phyloP scores from a whole-genome alignment of 345 rosid genomes.

The Capsella bursapastoris region DNA sequence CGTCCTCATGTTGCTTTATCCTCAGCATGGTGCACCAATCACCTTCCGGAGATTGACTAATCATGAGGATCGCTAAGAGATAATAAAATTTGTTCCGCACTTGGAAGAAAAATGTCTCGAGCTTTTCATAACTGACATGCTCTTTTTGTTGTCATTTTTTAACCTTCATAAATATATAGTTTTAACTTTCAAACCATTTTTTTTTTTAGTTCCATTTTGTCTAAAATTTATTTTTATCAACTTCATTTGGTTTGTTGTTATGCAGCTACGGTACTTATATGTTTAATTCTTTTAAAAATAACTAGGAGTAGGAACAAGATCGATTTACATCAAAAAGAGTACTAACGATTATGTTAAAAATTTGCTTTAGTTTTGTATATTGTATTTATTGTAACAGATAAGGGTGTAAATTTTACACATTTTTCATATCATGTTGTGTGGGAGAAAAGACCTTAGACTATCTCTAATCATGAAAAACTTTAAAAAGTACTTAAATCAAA shows the following conservation, averaged over 20 bases:
- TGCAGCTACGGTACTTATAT: not conserved
- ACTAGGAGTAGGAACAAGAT: constrained; percentile 9
- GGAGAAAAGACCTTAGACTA: too few relatives aligned
- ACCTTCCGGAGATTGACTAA: constrained; percentile 51
- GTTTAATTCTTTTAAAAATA: not conserved
- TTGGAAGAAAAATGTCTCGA: constrained; percentile 18
- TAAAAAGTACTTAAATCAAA: too few relatives aligned
- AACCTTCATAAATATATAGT: constrained; percentile 43
- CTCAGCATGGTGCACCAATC: constrained; percentile 81
- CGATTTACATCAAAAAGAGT: not conserved
- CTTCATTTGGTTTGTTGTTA: constrained; percentile 9
- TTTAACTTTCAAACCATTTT: constrained; percentile 32
- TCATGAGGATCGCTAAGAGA: constrained; percentile 20
- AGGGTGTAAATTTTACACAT: not conserved
- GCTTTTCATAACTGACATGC: constrained; percentile 40
- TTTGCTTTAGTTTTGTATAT: not conserved
- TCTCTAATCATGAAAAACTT: too few relatives aligned
- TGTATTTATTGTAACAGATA: constrained; percentile 25
- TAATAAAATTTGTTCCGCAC: constrained; percentile 15
- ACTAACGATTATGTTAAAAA: not conserved
- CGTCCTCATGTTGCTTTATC: constrained; percentile 68
- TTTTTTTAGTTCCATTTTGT: not conserved
- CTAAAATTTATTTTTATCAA: not conserved
- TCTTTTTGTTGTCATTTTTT: constrained; percentile 36
- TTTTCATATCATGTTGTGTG: not conserved